phyloP scores from a whole-genome alignment of 352 stramenopile genomes.

The Phytophthora constricta region DNA sequence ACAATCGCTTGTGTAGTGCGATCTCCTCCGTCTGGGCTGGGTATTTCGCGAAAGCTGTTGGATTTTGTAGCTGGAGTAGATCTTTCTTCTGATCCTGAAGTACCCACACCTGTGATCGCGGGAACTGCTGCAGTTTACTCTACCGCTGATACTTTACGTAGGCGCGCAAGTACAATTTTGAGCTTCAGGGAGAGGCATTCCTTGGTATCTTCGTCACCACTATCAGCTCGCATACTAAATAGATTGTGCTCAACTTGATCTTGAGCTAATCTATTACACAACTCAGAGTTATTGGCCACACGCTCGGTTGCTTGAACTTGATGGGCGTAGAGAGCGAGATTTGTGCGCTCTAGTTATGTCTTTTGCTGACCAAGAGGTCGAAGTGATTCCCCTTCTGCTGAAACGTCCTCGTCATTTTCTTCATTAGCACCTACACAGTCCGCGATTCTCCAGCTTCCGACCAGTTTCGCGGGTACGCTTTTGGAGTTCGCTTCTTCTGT shows the following conservation, averaged over 20 bases:
- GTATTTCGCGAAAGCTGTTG: too few species aligned
- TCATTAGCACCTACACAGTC: too few species aligned
- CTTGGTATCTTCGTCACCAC: not conserved
- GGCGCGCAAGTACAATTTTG: too few species aligned
- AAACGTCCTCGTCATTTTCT: not conserved
- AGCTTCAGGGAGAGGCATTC: too few species aligned
- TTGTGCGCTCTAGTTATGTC: not conserved
- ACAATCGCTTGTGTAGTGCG: too few species aligned
- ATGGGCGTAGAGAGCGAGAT: not conserved
- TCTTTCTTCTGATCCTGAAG: too few species aligned
- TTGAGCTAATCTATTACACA: not conserved
- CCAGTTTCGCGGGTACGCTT: too few species aligned
- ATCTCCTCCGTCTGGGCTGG: too few species aligned
- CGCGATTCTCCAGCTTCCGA: too few species aligned
- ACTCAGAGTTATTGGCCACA: not conserved
- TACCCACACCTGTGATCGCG: too few species aligned
- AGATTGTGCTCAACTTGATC: conserved; percentile 1
- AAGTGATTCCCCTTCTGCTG: not conserved
- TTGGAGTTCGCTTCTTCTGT: not conserved
- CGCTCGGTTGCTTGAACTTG: conserved; percentile 3
- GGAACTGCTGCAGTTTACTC: too few species aligned
- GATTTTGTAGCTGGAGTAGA: too few species aligned
- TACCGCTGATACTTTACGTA: not conserved
- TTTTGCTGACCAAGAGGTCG: not conserved
- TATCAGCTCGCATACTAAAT: not conserved